Evolutionary conservation across 257 asterid species (phyloP), one percentile per base, ranked within the genome.

Genomic region (Coffea canephora): DNA sequence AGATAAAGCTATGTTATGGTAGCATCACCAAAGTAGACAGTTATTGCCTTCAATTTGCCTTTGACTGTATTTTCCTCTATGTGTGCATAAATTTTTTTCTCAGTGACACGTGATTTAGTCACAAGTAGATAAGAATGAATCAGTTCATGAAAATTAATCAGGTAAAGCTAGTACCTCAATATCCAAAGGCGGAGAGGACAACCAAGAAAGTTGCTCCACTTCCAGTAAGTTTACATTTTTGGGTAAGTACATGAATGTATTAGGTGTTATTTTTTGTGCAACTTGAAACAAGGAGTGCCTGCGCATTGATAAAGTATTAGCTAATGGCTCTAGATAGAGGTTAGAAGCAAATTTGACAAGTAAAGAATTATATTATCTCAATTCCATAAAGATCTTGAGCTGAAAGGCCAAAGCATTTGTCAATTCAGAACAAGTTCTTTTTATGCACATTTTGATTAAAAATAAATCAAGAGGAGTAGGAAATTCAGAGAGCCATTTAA

Each of bases 171-270:
- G 8, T 84, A 93, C 97, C 94, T 91, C 89, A 4, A 87, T 50
- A 73, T 88, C 86, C 81, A 92, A 80, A 57, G 97, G 98, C 59
- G 98, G 98, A 79, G 96, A 90, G 48, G 94, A 90, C 76, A 92
- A 73, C 97, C 97, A 94, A 13, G 98, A 84, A 68, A 92, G 95
- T 74, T 89, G 91, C 69, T 84, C 89, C 62, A 87, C 93, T 84
- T 94, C 91, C 76, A 83, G 85, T 86, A 91, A 12, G 84, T 91
- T 93, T 21, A 89, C 77, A 76, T 91, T 92, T 76, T 89, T 90
- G 62, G 97, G 98, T 84, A 92, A 88, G 84, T 80, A 93, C 93
- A 93, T 86, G n/a, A 92, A 85, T 78, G 92, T 87, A 88, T 93
- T 91, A 64, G 91, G 93, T 21, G 98, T 83, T 81, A 93, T 90